phyloP scores from a whole-genome alignment of 768 basidiomycete genomes.

The Suillus cothurnatus region DNA sequence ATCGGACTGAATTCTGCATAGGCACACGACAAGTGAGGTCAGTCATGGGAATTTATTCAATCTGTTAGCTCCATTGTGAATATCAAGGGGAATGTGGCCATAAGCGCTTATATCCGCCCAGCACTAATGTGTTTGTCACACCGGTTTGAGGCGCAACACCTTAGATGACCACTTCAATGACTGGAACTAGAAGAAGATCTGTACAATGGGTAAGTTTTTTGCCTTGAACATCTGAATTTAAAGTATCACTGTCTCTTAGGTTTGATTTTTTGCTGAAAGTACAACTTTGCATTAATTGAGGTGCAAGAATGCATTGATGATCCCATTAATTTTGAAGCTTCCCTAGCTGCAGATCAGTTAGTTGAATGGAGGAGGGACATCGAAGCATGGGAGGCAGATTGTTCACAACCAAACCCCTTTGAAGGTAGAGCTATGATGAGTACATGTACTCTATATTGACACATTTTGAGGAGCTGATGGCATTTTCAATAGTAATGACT shows the following conservation, averaged over 20 bases:
- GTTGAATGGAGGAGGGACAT: background rate
- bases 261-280: background rate
- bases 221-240: background rate
- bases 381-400: slow-evolving; percentile 5
- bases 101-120: too few relatives aligned
- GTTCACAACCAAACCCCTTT: background rate
- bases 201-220: background rate
- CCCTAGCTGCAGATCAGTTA: background rate
- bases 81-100: too few relatives aligned
- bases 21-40: too few relatives aligned
- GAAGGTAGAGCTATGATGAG: background rate
- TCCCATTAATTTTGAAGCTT: background rate
- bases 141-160: too few relatives aligned
- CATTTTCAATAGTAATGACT: background rate
- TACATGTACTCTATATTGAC: background rate
- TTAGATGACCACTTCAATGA: background rate
- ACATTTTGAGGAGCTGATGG: background rate
- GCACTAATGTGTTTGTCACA: too few relatives aligned
- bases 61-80: too few relatives aligned
- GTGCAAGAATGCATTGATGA: background rate
- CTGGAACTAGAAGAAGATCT: background rate
- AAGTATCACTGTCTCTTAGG: slow-evolving; percentile 1
- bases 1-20: too few relatives aligned
- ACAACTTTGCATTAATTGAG: background rate
- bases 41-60: too few relatives aligned